Evolutionary conservation across 176 grass and related monocot species (phyloP).

Genomic region (Themeda triandra): DNA sequence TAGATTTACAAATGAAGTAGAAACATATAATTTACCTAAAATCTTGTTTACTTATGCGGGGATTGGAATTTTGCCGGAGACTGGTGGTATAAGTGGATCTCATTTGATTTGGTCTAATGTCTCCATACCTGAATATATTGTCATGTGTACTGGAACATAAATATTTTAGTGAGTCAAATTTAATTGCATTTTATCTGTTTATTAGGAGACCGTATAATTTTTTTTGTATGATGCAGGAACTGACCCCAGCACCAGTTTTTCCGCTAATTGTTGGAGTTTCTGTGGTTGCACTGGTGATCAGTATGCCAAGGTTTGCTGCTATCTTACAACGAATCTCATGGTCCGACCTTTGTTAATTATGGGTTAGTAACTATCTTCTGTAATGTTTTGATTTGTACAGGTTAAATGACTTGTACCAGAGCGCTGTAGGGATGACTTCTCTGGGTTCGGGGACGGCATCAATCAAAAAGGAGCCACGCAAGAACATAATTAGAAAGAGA

Average conservation of each 20-base stretch:
- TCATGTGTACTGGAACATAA: not conserved
- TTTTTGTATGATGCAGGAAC: conserved; percentile 55
- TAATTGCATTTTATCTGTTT: conserved; percentile 7
- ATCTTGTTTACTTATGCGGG: not conserved
- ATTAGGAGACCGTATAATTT: conserved; percentile 8
- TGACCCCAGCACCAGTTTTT: conserved; percentile 70
- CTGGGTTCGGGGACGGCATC: conserved; percentile 37
- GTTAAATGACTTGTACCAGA: conserved; percentile 87
- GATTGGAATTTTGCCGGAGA: not conserved
- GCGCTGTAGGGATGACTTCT: conserved; percentile 53
- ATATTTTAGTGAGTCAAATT: not conserved
- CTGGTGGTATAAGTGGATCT: not conserved
- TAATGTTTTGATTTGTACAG: conserved; percentile 43
- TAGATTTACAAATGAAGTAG: conserved; percentile 6
- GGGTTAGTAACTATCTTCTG: not conserved
- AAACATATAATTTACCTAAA: not conserved
- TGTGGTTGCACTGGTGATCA: conserved; percentile 70
- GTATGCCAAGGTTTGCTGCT: conserved; percentile 81
- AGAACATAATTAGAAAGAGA: conserved; percentile 65
- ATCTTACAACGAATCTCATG: conserved; percentile 6
- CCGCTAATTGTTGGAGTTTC: conserved; percentile 81
- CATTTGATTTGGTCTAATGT: not conserved
- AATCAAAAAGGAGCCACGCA: conserved; percentile 76
- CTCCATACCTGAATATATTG: not conserved
- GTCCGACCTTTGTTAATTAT: not conserved